Evolutionary conservation across 179 eudicot species (phyloP).

Genomic region (Vitellaria paradoxa): DNA sequence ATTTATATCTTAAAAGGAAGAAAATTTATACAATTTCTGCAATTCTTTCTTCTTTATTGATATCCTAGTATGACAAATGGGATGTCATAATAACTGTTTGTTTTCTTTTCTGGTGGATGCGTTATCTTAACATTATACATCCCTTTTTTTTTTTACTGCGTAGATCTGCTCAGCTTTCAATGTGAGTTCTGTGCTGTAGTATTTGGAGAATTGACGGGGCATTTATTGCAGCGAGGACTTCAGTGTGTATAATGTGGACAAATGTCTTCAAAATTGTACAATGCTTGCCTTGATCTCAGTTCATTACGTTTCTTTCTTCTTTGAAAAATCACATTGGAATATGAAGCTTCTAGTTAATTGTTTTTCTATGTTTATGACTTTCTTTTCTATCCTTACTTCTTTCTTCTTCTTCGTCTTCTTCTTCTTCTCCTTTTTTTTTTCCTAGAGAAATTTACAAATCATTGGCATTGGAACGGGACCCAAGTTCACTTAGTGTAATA

Average conservation of each 20-base stretch:
- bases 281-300: constrained; percentile 8
- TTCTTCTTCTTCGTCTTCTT: not conserved
- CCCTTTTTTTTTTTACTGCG: not conserved
- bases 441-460: not conserved
- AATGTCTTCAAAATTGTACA: constrained; percentile 74
- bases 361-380: not conserved
- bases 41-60: not conserved
- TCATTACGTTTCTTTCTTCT: not conserved
- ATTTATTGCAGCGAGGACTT: not conserved
- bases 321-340: not conserved
- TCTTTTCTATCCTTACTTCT: no score
- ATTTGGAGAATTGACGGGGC: constrained; percentile 11
- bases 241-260: constrained; percentile 58
- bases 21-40: not conserved
- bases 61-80: not conserved
- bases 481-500: not conserved
- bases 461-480: not conserved
- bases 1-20: not conserved
- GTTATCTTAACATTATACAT: not conserved
- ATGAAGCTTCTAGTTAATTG: not conserved
- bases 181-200: not conserved
- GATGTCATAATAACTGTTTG: not conserved
- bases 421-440: not conserved
- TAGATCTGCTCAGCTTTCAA: constrained; percentile 14
- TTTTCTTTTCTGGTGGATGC: not conserved